These are phyloP conservation scores for Monotropa hypopitys DNA, from an alignment of 179 eudicot species.

Conservation along the genomic window DNA sequence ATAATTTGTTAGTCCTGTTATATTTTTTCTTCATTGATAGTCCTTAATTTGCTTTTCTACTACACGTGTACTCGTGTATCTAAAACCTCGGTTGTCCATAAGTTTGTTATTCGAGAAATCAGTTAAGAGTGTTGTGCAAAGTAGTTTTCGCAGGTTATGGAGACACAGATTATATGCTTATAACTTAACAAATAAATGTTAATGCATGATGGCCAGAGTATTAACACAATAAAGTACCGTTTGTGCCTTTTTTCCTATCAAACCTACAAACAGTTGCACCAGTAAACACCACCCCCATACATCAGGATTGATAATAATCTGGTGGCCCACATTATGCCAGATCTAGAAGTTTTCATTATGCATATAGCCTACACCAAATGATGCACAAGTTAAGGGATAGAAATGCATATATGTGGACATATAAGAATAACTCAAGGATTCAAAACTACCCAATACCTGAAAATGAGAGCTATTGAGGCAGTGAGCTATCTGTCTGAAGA, in stretches of 20 bases:
- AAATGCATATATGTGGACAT: neutral
- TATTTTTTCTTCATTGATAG: too few relatives aligned
- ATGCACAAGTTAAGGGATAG: neutral
- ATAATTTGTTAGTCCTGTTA: too few relatives aligned
- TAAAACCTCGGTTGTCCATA: too few relatives aligned
- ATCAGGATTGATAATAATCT: neutral
- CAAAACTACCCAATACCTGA: conserved; percentile 18
- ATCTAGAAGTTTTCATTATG: neutral
- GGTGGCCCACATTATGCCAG: neutral
- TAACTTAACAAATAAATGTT: too few relatives aligned
- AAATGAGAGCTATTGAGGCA: conserved; percentile 42
- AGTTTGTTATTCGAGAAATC: too few relatives aligned
- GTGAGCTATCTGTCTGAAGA: conserved; percentile 31
- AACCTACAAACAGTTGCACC: neutral
- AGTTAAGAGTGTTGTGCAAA: too few relatives aligned
- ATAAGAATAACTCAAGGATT: neutral
- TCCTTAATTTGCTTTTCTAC: too few relatives aligned
- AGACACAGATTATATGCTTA: too few relatives aligned
- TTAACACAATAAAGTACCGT: too few relatives aligned
- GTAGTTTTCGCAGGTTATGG: too few relatives aligned
- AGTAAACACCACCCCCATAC: neutral
- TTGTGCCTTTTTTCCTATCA: neutral
- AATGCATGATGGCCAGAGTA: too few relatives aligned
- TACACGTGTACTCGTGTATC: too few relatives aligned
- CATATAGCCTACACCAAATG: neutral